These are phyloP conservation scores for Vanrija sp. DNA, from an alignment of 1,284 basidiomycete species.

Conservation along the genomic window DNA sequence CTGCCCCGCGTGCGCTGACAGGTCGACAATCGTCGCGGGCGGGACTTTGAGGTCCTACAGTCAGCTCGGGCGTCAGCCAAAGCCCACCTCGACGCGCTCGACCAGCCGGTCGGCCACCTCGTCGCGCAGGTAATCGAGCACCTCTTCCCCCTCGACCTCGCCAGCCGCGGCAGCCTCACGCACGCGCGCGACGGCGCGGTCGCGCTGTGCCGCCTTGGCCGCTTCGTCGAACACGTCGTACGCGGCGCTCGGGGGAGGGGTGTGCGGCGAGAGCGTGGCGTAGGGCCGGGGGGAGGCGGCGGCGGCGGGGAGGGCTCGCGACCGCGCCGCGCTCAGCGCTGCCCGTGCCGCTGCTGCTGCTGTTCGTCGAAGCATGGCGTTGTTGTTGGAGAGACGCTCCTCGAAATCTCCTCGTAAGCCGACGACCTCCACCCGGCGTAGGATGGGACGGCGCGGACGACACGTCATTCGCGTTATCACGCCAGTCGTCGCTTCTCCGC, in stretches of 20 bases:
- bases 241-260: constrained; percentile 47
- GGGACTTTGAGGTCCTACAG: constrained; percentile 82
- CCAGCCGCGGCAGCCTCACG: constrained; percentile 52
- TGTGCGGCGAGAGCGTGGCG: constrained; percentile 41
- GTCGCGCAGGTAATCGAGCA: constrained; percentile 87
- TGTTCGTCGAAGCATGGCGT: no score
- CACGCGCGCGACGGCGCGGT: constrained; percentile 65
- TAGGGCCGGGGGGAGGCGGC: constrained; percentile 11
- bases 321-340: no score
- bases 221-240: constrained; percentile 85
- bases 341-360: no score
- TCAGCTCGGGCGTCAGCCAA: background rate
- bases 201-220: constrained; percentile 75
- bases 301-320: background rate
- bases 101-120: constrained; percentile 87
- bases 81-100: constrained; percentile 73
- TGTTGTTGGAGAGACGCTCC: no score
- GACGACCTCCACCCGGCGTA: no score
- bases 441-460: no score
- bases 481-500: no score
- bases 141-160: constrained; percentile 37
- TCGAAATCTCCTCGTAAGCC: no score
- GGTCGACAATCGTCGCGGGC: constrained; percentile 75
- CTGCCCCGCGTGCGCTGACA: constrained; percentile 93
- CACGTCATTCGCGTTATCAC: no score